phyloP scores from a whole-genome alignment of 805 yeast genomes.

The Torulaspora microellipsoides region DNA sequence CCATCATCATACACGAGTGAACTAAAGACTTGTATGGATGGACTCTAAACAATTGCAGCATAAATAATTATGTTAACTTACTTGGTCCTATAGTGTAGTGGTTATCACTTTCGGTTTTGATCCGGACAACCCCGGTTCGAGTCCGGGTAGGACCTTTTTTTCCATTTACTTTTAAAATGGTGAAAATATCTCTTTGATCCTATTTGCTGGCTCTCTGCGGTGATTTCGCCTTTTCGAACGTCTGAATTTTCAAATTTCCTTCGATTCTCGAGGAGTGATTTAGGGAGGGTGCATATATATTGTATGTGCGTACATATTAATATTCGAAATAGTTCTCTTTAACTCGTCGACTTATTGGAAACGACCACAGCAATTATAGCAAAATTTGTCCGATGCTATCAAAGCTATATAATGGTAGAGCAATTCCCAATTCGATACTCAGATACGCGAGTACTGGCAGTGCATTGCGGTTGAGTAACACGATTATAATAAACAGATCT shows the following conservation, averaged over 20 bases:
- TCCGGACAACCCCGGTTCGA: conserved; percentile 82
- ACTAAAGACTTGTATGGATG: not conserved
- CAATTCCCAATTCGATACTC: not conserved
- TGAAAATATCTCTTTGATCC: not conserved
- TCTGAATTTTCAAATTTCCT: no score
- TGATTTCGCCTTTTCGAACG: not conserved
- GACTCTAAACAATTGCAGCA: no score
- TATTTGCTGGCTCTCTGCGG: not conserved
- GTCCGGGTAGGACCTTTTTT: conserved; percentile 28
- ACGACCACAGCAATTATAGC: no score
- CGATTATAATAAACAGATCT: not conserved
- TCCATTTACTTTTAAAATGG: not conserved
- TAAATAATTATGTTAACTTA: not conserved
- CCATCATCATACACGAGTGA: no score
- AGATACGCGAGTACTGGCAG: not conserved
- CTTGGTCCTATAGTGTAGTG: conserved; percentile 66
- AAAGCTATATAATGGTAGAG: not conserved
- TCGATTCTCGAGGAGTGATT: no score
- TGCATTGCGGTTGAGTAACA: not conserved
- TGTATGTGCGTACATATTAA: no score
- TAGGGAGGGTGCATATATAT: no score
- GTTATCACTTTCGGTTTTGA: conserved; percentile 79
- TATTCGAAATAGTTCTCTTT: no score
- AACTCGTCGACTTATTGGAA: no score
- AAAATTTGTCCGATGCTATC: conserved; percentile 1